Conservation (phyloP, 495 filamentous ascomycete species). For the Hapsidospora chrysogenum region DNA sequence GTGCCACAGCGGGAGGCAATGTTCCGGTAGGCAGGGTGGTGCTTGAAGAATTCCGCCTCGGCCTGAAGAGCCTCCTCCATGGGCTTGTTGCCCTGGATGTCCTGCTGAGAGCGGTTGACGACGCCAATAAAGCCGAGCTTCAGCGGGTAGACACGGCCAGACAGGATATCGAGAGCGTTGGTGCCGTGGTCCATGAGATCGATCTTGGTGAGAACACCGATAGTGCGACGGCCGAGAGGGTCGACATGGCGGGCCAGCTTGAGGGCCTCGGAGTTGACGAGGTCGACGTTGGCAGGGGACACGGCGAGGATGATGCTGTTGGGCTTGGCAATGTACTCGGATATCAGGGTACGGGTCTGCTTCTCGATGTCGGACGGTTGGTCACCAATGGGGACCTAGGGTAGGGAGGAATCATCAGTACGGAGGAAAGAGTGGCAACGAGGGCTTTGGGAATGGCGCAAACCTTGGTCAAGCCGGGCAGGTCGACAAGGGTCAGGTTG, state of each 20-base stretch:
- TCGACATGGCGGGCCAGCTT: slow-evolving; percentile 97
- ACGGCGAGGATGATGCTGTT: slow-evolving; percentile 97
- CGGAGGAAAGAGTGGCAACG: neutral
- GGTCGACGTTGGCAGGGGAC: slow-evolving; percentile 92
- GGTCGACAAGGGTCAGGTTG: slow-evolving; percentile 88
- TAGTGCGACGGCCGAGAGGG: slow-evolving; percentile 83
- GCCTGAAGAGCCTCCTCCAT: slow-evolving; percentile 77
- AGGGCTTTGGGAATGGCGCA: slow-evolving; percentile 4
- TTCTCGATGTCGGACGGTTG: slow-evolving; percentile 98
- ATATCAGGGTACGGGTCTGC: slow-evolving; percentile 89
- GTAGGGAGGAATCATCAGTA: slow-evolving; percentile 4
- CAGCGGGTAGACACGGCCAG: slow-evolving; percentile 86
- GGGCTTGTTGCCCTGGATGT: slow-evolving; percentile 90
- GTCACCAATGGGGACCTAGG: slow-evolving; percentile 82
- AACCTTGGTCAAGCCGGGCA: slow-evolving; percentile 93
- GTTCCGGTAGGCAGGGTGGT: slow-evolving; percentile 93
- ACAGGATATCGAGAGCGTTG: slow-evolving; percentile 92
- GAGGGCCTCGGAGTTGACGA: slow-evolving; percentile 95
- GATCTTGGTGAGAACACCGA: slow-evolving; percentile 92
- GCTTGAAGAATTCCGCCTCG: slow-evolving; percentile 89
- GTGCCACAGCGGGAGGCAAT: slow-evolving; percentile 91
- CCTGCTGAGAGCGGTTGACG: slow-evolving; percentile 95
- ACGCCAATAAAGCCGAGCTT: slow-evolving; percentile 98
- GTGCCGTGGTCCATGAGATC: slow-evolving; percentile 99
- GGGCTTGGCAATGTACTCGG: slow-evolving; percentile 97